These are phyloP conservation scores for Cicer pinnatifidum DNA, from an alignment of 306 rosid genomes.

Conservation along the genomic window DNA sequence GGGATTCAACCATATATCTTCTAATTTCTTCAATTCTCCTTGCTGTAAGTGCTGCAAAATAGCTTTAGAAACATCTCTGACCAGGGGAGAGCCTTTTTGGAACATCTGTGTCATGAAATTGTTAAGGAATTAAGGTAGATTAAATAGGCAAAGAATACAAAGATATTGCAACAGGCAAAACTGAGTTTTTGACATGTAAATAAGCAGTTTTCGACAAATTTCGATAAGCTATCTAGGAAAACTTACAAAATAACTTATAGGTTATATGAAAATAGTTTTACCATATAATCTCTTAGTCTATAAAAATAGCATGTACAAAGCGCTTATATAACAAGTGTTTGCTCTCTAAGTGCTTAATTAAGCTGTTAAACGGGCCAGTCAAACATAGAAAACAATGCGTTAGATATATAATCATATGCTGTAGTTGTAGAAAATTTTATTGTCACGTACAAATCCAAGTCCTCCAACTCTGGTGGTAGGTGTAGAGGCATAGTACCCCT, in stretches of 20 bases:
- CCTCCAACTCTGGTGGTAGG: conserved; percentile 68
- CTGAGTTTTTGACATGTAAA: neutral
- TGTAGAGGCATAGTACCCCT: conserved; percentile 46
- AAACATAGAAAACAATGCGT: too few species aligned
- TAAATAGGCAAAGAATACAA: neutral
- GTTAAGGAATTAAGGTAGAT: neutral
- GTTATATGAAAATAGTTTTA: too few species aligned
- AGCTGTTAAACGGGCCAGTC: too few species aligned
- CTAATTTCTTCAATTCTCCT: conserved; percentile 50
- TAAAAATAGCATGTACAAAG: too few species aligned
- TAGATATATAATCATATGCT: neutral
- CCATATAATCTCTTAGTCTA: too few species aligned
- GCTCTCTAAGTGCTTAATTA: too few species aligned
- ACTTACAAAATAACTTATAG: too few species aligned
- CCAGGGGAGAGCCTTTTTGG: conserved; percentile 74
- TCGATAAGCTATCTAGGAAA: too few species aligned
- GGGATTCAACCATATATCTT: conserved; percentile 52
- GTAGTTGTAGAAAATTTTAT: neutral
- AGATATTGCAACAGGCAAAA: conserved; percentile 2
- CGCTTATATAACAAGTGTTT: too few species aligned
- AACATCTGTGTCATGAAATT: conserved; percentile 57
- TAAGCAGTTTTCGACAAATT: too few species aligned
- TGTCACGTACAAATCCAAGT: conserved; percentile 69
- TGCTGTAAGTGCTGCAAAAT: conserved; percentile 54
- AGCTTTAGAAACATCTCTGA: conserved; percentile 62